phyloP scores from a whole-genome alignment of 768 basidiomycete species.

The Suillus occidentalis region DNA sequence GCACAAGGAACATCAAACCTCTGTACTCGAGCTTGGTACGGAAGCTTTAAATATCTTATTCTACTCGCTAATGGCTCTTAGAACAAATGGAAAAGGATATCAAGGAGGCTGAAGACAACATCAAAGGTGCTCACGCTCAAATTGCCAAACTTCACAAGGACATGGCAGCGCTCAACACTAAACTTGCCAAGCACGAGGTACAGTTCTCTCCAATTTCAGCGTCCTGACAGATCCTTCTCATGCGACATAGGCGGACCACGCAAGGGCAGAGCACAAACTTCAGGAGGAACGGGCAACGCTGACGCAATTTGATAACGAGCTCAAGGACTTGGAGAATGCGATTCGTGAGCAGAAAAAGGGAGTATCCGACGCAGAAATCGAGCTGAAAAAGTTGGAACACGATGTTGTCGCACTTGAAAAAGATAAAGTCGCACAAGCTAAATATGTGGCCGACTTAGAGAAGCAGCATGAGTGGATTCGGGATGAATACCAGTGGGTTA shows the following conservation, averaged over 20 bases:
- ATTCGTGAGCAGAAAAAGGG: constrained; percentile 81
- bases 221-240: not conserved
- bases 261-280: constrained; percentile 68
- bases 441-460: constrained; percentile 65
- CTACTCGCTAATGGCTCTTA: constrained; percentile 2
- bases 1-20: constrained; percentile 90
- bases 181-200: constrained; percentile 38
- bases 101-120: constrained; percentile 19
- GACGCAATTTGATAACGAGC: constrained; percentile 83
- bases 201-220: not conserved
- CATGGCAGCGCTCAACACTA: constrained; percentile 53
- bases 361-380: constrained; percentile 64
- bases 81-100: constrained; percentile 35
- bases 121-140: constrained; percentile 37
- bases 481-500: constrained; percentile 80
- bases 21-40: constrained; percentile 83
- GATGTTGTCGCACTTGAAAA: constrained; percentile 61
- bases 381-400: constrained; percentile 67
- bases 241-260: constrained; percentile 47
- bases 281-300: constrained; percentile 86
- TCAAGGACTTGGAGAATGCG: constrained; percentile 77
- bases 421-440: constrained; percentile 58
- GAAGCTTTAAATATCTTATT: not conserved
- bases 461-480: constrained; percentile 85
- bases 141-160: constrained; percentile 61